A percentile compares a stretch with the other conserved stretches of the same genome.
phyloP scores from a whole-genome alignment of 257 asterid genomes.

The Coffea eugenioides region DNA sequence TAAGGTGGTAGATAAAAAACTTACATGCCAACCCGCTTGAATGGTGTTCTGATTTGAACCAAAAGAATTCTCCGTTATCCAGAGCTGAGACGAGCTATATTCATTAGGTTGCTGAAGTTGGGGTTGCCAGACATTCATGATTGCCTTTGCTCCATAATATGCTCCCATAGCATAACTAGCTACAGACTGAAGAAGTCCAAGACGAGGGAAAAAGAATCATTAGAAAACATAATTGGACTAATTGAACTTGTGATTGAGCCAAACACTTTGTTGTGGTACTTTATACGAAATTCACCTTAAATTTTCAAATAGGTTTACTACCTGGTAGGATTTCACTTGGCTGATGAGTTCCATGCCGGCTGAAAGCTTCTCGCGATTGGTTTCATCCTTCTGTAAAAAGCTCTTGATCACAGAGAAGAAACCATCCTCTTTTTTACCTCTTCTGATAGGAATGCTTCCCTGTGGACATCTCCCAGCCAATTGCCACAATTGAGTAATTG shows the following conservation, averaged over 20 bases:
- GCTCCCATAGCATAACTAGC: conserved; percentile 28
- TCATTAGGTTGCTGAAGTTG: conserved; percentile 24
- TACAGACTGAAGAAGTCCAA: conserved; percentile 82
- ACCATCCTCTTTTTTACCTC: conserved; percentile 5
- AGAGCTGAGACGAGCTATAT: conserved; percentile 30
- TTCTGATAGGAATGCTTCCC: conserved; percentile 19
- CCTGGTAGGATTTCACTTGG: too few species aligned
- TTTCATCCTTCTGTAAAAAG: conserved; percentile 8
- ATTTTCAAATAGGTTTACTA: too few species aligned
- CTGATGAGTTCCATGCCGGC: too few species aligned
- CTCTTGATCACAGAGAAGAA: conserved; percentile 5
- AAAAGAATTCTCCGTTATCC: conserved; percentile 25
- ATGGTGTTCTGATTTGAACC: conserved; percentile 28
- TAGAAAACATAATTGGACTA: too few species aligned
- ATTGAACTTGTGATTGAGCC: too few species aligned
- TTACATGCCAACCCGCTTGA: conserved; percentile 34
- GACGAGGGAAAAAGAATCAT: conserved; percentile 21
- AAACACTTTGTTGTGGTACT: too few species aligned
- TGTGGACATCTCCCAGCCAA: conserved; percentile 19
- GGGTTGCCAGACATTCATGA: conserved; percentile 30
- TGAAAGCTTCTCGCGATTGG: too few species aligned
- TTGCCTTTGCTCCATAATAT: conserved; percentile 37
- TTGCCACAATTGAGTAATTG: conserved; percentile 17
- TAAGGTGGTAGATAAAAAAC: background rate
- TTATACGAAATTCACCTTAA: too few species aligned